phyloP scores from a whole-genome alignment of 208 protist species.

The Trichomonas vaginalis region DNA sequence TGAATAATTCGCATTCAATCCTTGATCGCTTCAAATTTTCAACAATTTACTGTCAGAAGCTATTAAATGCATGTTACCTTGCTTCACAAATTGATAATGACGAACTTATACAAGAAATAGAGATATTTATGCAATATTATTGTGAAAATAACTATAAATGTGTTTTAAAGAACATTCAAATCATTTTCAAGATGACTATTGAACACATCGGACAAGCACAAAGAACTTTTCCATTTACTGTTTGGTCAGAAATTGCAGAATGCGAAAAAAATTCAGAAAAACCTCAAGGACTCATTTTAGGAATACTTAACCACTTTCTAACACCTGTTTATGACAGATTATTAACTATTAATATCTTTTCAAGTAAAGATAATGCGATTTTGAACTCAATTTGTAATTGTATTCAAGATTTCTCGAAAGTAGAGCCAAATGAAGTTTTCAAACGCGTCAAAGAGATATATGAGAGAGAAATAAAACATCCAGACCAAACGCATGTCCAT shows the following conservation, averaged over 20 bases:
- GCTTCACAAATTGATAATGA: background rate
- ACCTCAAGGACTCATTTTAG: background rate
- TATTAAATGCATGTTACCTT: background rate
- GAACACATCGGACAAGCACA: background rate
- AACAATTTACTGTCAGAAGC: background rate
- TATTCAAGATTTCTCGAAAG: background rate
- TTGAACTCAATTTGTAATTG: background rate
- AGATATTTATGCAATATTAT: background rate
- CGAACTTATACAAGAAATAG: background rate
- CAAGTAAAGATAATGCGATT: background rate
- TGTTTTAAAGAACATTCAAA: background rate
- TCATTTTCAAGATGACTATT: background rate
- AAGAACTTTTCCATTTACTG: background rate
- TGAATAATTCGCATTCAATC: background rate
- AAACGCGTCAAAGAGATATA: background rate
- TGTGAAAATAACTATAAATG: background rate
- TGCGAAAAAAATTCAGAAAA: background rate
- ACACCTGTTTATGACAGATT: background rate
- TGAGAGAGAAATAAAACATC: background rate
- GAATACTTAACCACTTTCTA: background rate
- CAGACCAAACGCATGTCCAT: background rate
- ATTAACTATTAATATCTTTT: background rate
- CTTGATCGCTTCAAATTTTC: background rate
- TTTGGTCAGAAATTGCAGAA: background rate
- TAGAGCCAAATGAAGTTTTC: background rate